Evolutionary conservation across 306 rosid genomes (phyloP).

Genomic region (Neltuma alba): DNA sequence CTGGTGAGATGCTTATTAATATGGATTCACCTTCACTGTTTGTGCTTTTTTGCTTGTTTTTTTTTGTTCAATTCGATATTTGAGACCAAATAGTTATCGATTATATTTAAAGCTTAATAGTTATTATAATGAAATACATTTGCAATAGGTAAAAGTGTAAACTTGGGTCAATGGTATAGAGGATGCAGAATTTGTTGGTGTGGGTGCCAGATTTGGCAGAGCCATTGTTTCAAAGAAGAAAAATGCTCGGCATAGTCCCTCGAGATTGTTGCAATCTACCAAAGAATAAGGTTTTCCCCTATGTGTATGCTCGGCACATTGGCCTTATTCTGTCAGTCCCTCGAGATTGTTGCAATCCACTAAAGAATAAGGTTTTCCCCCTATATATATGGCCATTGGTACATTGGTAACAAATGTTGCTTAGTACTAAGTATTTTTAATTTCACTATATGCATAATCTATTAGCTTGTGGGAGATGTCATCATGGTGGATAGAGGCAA

Average conservation of each 20-base stretch:
- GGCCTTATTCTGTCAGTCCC: constrained; percentile 82
- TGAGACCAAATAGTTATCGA: constrained; percentile 1
- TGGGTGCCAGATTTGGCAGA: constrained; percentile 95
- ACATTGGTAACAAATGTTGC: constrained; percentile 18
- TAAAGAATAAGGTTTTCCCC: constrained; percentile 72
- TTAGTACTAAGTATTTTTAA: constrained; percentile 23
- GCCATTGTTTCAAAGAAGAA: constrained; percentile 93
- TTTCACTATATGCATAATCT: constrained; percentile 30
- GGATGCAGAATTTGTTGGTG: constrained; percentile 87
- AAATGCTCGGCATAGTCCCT: constrained; percentile 88
- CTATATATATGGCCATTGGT: constrained; percentile 22
- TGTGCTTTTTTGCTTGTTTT: not conserved
- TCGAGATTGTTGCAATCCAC: constrained; percentile 81
- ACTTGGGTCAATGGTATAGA: constrained; percentile 91
- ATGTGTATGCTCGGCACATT: constrained; percentile 46
- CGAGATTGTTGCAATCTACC: constrained; percentile 84
- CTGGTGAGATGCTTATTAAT: not conserved
- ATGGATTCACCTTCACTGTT: not conserved
- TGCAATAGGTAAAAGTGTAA: constrained; percentile 85
- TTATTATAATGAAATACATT: constrained; percentile 11
- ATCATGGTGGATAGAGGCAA: constrained; percentile 95
- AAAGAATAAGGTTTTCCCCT: constrained; percentile 70
- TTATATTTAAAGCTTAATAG: constrained; percentile 22
- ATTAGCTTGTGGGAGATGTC: constrained; percentile 86
- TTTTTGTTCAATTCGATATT: constrained; percentile 13